A percentile compares a stretch with the other conserved stretches of the same genome.
These are phyloP conservation scores for Penicillium desertorum DNA, from an alignment of 495 filamentous ascomycete species.

Conservation along the genomic window DNA sequence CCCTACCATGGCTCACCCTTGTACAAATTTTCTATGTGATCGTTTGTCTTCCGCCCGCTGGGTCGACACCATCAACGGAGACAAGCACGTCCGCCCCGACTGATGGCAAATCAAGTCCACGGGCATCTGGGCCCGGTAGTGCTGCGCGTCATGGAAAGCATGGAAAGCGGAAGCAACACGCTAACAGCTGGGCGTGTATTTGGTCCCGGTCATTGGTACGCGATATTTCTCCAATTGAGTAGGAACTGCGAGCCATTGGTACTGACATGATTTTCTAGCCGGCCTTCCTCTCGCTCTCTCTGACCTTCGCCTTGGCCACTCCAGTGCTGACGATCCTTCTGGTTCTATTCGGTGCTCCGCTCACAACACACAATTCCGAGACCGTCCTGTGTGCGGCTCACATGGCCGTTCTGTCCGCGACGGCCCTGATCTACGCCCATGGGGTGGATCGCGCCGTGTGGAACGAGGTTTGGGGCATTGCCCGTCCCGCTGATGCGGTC, in stretches of 20 bases:
- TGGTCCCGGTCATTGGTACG: conserved; percentile 41
- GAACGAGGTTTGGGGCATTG: conserved; percentile 64
- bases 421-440: conserved; percentile 77
- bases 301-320: conserved; percentile 64
- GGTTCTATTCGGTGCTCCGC: conserved; percentile 86
- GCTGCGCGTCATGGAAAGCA: conserved; percentile 21
- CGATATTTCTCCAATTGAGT: conserved; percentile 1
- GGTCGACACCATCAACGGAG: conserved; percentile 32
- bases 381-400: conserved; percentile 80
- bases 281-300: conserved; percentile 55
- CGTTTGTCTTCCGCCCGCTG: conserved; percentile 69
- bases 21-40: conserved; percentile 69
- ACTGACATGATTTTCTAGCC: conserved; percentile 49
- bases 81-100: conserved; percentile 32
- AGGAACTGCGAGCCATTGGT: neutral
- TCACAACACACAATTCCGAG: conserved; percentile 76
- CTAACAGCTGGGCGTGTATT: conserved; percentile 18
- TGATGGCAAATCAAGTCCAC: conserved; percentile 37
- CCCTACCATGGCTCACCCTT: conserved; percentile 60
- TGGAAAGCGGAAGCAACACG: conserved; percentile 25
- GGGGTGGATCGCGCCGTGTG: conserved; percentile 74
- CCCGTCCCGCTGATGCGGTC: conserved; percentile 42
- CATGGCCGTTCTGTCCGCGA: conserved; percentile 70
- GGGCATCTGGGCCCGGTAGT: conserved; percentile 19
- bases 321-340: conserved; percentile 63